Evolutionary conservation across 352 stramenopile genomes (phyloP), one percentile per base, ranked within the genome.

Genomic region (Phytopythium sindhum): DNA sequence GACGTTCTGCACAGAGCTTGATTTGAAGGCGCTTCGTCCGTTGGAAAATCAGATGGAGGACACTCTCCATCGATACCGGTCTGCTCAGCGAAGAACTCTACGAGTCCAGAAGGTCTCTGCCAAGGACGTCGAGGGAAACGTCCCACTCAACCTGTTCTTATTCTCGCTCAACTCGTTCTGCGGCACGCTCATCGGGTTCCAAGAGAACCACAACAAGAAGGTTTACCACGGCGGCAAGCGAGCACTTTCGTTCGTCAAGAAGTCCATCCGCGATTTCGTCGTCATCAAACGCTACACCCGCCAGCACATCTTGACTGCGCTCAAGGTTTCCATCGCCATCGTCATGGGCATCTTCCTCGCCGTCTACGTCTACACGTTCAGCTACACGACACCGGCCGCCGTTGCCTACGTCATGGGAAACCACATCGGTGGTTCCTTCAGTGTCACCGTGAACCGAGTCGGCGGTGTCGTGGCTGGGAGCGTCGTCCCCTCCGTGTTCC

Each of bases 101-200:
- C 72, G 77, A 39, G 74, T 63, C 2, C 72, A 84, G n/a, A 80
- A 80, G 28, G 71, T 88, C 21, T 84, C 72, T 23, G 60, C 70
- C 51, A 85, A 88, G 64, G 81, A 92, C n/a, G 71, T 94, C 4
- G 81, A 88, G 60, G 85, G 81, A n/a, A 94, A 94, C 52, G 77
- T 92, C 0, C 83, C 85, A 9, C 70, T 94, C 17, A 91, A 92
- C 59, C 63, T 94, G 21, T 94, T 94, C 63, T 65, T 92, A 4
- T 94, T 92, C 60, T 92, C 86, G 31, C 74, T 95, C 48, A 86
- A 95, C 65, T 93, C 86, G 31, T 90, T 93, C 48, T 95, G 86
- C 68, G 81, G 78, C 45, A 91, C 83, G 4, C 48, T 94, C 19
- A 80, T 92, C 35, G 75, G 86, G 50, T 93, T 88, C 61, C 75